phyloP scores from a whole-genome alignment of 1,284 basidiomycete genomes.

The Mycena sp. region DNA sequence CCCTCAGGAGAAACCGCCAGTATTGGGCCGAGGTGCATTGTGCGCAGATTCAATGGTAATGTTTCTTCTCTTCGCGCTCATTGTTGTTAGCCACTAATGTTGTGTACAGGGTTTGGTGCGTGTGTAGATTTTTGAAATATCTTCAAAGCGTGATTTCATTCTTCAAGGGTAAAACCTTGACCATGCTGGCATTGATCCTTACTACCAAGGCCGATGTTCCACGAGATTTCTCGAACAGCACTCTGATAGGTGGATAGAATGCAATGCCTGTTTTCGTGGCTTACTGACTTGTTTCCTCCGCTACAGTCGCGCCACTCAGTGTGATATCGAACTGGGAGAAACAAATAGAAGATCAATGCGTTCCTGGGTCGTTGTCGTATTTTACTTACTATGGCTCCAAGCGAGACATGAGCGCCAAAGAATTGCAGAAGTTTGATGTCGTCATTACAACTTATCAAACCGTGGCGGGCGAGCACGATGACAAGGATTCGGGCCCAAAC shows the following conservation, averaged over 20 bases:
- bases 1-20: conserved; percentile 72
- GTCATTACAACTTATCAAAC: conserved; percentile 93
- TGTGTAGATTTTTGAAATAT: background rate
- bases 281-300: conserved; percentile 5
- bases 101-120: conserved; percentile 50
- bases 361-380: conserved; percentile 59
- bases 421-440: conserved; percentile 77
- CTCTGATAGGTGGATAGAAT: conserved; percentile 72
- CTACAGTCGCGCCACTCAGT: conserved; percentile 84
- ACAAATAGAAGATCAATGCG: conserved; percentile 84
- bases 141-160: conserved; percentile 19
- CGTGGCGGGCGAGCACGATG: conserved; percentile 60
- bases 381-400: conserved; percentile 79
- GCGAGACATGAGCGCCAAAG: conserved; percentile 66
- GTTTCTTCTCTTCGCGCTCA: conserved; percentile 36
- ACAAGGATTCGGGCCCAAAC: conserved; percentile 41
- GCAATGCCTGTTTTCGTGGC: conserved; percentile 1
- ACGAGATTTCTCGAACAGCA: conserved; percentile 65
- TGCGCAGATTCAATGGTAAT: conserved; percentile 92
- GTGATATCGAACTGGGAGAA: conserved; percentile 93
- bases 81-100: background rate
- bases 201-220: conserved; percentile 74
- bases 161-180: conserved; percentile 83
- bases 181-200: conserved; percentile 80
- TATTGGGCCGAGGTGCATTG: conserved; percentile 83